Conservation (phyloP, 805 yeast species). For the Yarrowia yakushimensis region DNA sequence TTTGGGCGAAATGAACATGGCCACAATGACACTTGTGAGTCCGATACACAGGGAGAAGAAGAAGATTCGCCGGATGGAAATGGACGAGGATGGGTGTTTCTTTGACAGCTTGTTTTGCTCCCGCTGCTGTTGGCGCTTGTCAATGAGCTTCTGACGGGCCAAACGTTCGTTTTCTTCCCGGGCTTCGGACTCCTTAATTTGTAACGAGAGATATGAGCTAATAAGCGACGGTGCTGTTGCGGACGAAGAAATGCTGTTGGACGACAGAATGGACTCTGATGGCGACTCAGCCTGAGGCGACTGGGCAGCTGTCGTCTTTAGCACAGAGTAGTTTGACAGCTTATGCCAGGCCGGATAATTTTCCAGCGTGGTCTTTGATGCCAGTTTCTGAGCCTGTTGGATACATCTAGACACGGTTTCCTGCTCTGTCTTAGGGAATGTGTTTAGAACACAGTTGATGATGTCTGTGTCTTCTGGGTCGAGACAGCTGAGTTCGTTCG, state of each 20-base stretch:
- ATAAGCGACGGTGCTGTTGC: constrained; percentile 1
- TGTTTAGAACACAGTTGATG: constrained; percentile 38
- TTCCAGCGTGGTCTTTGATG: constrained; percentile 5
- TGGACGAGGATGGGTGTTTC: background rate
- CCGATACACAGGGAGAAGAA: constrained; percentile 78
- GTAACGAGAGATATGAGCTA: constrained; percentile 10
- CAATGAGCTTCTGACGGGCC: constrained; percentile 9
- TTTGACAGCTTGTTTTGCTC: constrained; percentile 7
- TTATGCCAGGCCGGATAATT: constrained; percentile 19
- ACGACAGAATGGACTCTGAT: background rate
- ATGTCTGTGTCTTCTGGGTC: constrained; percentile 41
- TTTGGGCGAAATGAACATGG: constrained; percentile 61
- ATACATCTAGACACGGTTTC: background rate
- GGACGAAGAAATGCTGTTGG: constrained; percentile 2
- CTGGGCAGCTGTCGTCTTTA: constrained; percentile 10
- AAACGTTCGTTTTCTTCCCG: constrained; percentile 5
- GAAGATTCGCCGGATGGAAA: background rate
- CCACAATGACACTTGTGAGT: constrained; percentile 74
- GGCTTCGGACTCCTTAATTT: constrained; percentile 14
- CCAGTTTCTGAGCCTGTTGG: constrained; percentile 1
- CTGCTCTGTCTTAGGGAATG: constrained; percentile 12
- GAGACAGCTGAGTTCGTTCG: constrained; percentile 44
- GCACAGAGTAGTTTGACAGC: constrained; percentile 9
- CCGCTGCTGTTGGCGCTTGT: constrained; percentile 6
- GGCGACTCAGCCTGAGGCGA: constrained; percentile 12